These are phyloP conservation scores for Plasmopara halstedii DNA, from an alignment of 352 stramenopile genomes.

Conservation along the genomic window DNA sequence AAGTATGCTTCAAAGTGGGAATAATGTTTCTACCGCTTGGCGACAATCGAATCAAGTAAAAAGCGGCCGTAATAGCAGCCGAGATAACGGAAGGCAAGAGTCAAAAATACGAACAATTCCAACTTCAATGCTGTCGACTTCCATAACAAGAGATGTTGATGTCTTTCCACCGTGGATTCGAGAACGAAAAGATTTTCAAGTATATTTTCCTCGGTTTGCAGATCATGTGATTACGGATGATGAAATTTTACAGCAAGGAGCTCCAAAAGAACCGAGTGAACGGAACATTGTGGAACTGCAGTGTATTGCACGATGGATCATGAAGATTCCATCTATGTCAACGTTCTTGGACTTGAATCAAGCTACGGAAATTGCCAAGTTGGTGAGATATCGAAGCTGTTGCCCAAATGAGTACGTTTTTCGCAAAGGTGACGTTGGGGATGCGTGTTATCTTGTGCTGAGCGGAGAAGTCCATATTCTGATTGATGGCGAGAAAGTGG, in stretches of 20 bases:
- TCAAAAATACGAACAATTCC: constrained; percentile 4
- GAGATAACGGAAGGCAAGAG: constrained; percentile 1
- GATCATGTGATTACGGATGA: constrained; percentile 58
- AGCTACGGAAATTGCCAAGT: constrained; percentile 62
- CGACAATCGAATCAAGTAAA: constrained; percentile 5
- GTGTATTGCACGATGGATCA: constrained; percentile 65
- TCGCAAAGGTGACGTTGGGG: constrained; percentile 50
- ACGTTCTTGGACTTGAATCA: constrained; percentile 59
- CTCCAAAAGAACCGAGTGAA: constrained; percentile 49
- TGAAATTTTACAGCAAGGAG: constrained; percentile 54
- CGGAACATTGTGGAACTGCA: constrained; percentile 70
- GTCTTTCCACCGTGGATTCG: constrained; percentile 55
- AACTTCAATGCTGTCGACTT: background rate
- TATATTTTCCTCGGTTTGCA: constrained; percentile 58
- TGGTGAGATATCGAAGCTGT: constrained; percentile 45
- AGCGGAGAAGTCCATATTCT: constrained; percentile 58
- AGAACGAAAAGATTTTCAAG: constrained; percentile 73
- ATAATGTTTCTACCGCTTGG: constrained; percentile 8
- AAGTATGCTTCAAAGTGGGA: constrained; percentile 5
- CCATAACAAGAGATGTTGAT: constrained; percentile 23
- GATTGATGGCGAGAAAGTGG: constrained; percentile 52
- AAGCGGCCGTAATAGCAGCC: constrained; percentile 1
- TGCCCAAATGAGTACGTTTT: constrained; percentile 48
- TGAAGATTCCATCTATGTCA: constrained; percentile 65
- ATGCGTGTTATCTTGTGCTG: constrained; percentile 61